Evolutionary conservation across 192 early-diverging fungal genomes (phyloP), one percentile per base, ranked within the genome.

Genomic region (Backusella macrospora): DNA sequence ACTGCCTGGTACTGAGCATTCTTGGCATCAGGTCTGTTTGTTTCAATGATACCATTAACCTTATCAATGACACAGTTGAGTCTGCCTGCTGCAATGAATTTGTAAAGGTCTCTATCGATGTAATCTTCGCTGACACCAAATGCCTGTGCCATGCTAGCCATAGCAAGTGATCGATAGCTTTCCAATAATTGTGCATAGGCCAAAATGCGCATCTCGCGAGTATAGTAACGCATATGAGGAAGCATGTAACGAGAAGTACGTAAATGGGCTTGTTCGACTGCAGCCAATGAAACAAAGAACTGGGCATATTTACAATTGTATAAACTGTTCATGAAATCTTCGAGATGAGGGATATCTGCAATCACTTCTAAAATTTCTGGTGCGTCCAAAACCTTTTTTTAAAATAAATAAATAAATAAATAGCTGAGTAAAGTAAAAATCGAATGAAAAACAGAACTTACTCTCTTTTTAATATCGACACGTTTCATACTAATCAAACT

Each of bases 31-130:
- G 97, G 96, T 70, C 98, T 89, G 86, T 99, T 99, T 21, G 96
- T 99, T 76, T 96, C 95, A 18, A 99, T 95, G 45, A 98, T 91
- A 9, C 98, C 98, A 72, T 91, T 93, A 12, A 99, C 98, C 82
- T 99, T 99, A 84, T 99, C 98, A 83, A 99, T 98, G 13, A 98
- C 96, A 72, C 95, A 97, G 85, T 99, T 97, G 47, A 99, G 85
- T 42, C 98, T 93, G 13, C 96, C 96, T 13, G 95, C 92, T 18
- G 96, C 94, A 80, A 99, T 96, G 81, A 97, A 98, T 69, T 91
- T 92, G 62, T 94, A 92, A 68, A 99, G 82, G 80, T 99, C 98
- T 91, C 80, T 81, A 86, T 99, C 98, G 73, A 99, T 97, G 75
- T 92, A 99, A 39, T 93, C 92, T 77, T 98, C 90, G 3, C 92